These are phyloP conservation scores for Quercus agrifolia DNA, from an alignment of 306 rosid species.

Conservation along the genomic window DNA sequence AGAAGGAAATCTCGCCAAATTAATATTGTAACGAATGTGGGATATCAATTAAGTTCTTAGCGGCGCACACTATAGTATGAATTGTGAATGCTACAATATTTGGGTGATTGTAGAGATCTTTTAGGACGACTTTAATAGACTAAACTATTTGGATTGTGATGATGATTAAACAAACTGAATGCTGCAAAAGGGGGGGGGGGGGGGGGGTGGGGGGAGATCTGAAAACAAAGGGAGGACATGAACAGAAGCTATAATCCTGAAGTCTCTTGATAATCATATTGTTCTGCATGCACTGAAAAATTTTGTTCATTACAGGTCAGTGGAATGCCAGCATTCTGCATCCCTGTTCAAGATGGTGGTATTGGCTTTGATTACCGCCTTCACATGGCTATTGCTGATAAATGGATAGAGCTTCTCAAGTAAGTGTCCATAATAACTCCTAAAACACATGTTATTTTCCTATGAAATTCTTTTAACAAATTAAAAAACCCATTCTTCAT, in stretches of 20 bases:
- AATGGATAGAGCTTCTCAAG: slow-evolving; percentile 97
- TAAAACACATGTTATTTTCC: slow-evolving; percentile 6
- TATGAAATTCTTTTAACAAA: background rate
- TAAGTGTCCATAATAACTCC: slow-evolving; percentile 31
- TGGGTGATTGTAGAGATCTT: background rate
- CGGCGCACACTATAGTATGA: background rate
- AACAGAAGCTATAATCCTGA: background rate
- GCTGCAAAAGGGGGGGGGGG: background rate
- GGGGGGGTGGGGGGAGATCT: background rate
- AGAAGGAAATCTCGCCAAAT: too few species aligned
- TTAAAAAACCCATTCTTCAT: background rate
- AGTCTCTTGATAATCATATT: background rate
- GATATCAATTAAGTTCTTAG: background rate
- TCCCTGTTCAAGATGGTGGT: slow-evolving; percentile 86
- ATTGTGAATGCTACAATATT: background rate
- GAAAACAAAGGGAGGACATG: background rate
- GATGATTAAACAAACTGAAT: background rate
- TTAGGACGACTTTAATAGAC: background rate
- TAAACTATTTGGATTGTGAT: background rate
- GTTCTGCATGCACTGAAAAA: background rate
- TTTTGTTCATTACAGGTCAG: slow-evolving; percentile 67
- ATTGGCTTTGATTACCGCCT: slow-evolving; percentile 94
- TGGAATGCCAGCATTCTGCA: slow-evolving; percentile 96
- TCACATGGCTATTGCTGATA: slow-evolving; percentile 97
- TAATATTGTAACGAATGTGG: background rate